A percentile compares a stretch with the other conserved stretches of the same genome.
phyloP scores from a whole-genome alignment of 352 stramenopile species.

The Globisporangium apiculatum region DNA sequence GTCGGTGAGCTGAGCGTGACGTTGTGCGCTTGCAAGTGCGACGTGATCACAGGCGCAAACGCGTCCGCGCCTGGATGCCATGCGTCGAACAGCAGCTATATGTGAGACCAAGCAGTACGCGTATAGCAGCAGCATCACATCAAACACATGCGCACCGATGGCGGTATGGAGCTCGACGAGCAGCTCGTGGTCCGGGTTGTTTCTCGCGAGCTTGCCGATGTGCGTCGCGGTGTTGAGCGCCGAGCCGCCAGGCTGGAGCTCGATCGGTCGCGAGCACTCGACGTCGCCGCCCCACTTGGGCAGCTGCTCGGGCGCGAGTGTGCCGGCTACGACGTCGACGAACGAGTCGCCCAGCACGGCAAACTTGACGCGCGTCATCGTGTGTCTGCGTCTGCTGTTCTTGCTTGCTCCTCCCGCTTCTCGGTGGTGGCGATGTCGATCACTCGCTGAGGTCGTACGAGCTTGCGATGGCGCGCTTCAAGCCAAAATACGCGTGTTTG shows the following conservation, averaged over 20 bases:
- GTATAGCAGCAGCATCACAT: background rate
- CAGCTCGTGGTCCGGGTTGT: slow-evolving; percentile 18
- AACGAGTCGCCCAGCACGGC: slow-evolving; percentile 63
- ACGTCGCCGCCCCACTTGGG: slow-evolving; percentile 75
- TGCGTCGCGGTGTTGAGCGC: slow-evolving; percentile 82
- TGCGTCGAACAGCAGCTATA: background rate
- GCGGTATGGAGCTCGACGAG: slow-evolving; percentile 54
- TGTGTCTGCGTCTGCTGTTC: background rate
- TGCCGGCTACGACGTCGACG: slow-evolving; percentile 76
- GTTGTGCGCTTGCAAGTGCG: slow-evolving; percentile 28
- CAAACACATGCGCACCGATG: slow-evolving; percentile 21
- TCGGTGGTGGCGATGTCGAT: no score
- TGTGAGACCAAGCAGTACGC: background rate
- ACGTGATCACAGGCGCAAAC: slow-evolving; percentile 36
- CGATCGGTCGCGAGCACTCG: slow-evolving; percentile 55
- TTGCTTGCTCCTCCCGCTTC: slow-evolving; percentile 1
- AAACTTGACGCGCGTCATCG: slow-evolving; percentile 32
- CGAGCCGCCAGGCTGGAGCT: slow-evolving; percentile 74
- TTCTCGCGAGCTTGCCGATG: slow-evolving; percentile 42
- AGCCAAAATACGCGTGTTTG: no score
- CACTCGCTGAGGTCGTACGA: no score
- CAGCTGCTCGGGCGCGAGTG: slow-evolving; percentile 49
- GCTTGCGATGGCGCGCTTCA: no score
- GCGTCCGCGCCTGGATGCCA: slow-evolving; percentile 28
- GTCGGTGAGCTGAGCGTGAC: slow-evolving; percentile 39